Evolutionary conservation across 2,329 filamentous ascomycete species (phyloP).

Genomic region (Penicillium fuscoglaucum): DNA sequence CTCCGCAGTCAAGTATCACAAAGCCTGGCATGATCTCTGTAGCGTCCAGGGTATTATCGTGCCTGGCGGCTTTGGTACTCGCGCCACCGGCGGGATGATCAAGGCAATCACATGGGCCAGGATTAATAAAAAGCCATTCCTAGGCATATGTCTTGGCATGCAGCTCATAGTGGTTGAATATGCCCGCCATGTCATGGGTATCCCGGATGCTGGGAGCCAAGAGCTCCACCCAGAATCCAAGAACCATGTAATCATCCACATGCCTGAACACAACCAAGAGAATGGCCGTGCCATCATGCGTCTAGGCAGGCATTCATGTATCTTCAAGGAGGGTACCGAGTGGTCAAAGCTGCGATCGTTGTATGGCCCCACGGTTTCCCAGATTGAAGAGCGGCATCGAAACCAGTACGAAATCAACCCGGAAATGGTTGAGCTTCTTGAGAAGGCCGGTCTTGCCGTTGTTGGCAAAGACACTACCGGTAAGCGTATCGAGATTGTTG

Average conservation of each 20-base stretch:
- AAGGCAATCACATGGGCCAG: constrained; percentile 82
- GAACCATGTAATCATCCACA: constrained; percentile 77
- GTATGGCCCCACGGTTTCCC: constrained; percentile 58
- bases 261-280: constrained; percentile 82
- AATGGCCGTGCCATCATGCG: constrained; percentile 72
- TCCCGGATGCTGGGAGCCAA: constrained; percentile 57
- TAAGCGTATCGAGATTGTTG: constrained; percentile 78
- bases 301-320: constrained; percentile 70
- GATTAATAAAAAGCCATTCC: constrained; percentile 74
- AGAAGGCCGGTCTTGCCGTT: constrained; percentile 69
- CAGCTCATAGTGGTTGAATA: constrained; percentile 91
- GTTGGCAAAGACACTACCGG: constrained; percentile 77
- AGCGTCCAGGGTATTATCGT: constrained; percentile 58
- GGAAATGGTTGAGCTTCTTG: constrained; percentile 66
- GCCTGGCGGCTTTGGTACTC: constrained; percentile 74
- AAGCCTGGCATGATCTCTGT: constrained; percentile 79
- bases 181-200: constrained; percentile 71
- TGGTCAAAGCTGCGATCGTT: constrained; percentile 76
- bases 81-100: constrained; percentile 90
- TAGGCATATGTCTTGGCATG: constrained; percentile 91
- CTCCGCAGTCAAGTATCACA: constrained; percentile 74
- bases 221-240: constrained; percentile 59
- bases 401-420: constrained; percentile 93
- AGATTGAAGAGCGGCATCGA: constrained; percentile 73
- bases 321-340: constrained; percentile 73